phyloP scores from a whole-genome alignment of 176 grass and related monocot genomes.

The Bolboschoenus planiculmis region DNA sequence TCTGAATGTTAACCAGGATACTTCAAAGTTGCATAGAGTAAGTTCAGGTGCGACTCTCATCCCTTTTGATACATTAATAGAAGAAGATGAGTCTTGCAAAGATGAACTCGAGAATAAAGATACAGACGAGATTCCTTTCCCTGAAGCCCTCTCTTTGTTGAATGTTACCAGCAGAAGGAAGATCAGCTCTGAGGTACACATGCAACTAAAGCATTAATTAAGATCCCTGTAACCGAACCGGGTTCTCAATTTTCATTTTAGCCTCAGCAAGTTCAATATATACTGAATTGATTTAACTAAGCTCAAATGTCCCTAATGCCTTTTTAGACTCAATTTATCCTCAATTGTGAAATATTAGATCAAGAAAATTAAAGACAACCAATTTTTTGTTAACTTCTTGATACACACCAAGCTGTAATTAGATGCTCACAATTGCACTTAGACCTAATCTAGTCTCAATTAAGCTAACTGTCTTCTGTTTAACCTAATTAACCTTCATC shows the following conservation, averaged over 20 bases:
- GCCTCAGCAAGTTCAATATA: neutral
- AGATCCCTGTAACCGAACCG: neutral
- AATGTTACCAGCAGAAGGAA: constrained; percentile 84
- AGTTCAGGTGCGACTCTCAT: constrained; percentile 4
- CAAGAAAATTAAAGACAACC: neutral
- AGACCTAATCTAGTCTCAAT: neutral
- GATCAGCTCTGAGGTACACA: constrained; percentile 27
- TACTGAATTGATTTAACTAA: neutral
- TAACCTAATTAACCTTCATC: neutral
- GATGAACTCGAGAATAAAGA: constrained; percentile 32
- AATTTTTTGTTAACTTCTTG: neutral
- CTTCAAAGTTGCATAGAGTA: neutral
- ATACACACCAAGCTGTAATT: neutral
- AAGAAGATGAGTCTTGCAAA: constrained; percentile 41
- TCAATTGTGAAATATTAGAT: neutral
- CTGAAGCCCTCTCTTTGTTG: constrained; percentile 59
- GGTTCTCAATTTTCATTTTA: neutral
- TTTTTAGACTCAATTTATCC: neutral
- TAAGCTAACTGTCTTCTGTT: neutral
- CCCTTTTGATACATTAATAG: constrained; percentile 52
- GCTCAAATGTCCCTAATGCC: neutral
- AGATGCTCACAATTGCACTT: neutral
- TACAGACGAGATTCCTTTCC: constrained; percentile 41
- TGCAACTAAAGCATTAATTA: neutral
- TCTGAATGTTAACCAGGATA: neutral